Evolutionary conservation across 495 filamentous ascomycete genomes (phyloP).

Genomic region (Chlorociboria aeruginascens): DNA sequence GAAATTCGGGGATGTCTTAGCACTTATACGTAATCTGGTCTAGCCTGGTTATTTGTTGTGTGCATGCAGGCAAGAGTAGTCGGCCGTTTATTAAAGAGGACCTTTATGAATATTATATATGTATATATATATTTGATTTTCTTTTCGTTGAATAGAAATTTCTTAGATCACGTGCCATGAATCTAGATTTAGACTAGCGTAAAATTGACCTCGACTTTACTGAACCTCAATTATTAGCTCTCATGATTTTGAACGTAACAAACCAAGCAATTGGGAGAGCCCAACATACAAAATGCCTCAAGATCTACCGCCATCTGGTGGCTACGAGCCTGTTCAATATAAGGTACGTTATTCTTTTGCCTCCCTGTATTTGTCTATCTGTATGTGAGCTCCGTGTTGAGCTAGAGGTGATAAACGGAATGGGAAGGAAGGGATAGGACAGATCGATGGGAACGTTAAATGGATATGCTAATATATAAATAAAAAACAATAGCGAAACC

Average conservation of each 20-base stretch:
- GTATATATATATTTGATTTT: too few species aligned
- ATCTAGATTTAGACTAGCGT: neutral
- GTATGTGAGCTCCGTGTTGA: too few species aligned
- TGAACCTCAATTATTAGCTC: constrained; percentile 2
- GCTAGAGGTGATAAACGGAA: too few species aligned
- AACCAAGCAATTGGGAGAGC: constrained; percentile 11
- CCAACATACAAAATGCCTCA: constrained; percentile 45
- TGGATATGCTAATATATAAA: constrained; percentile 1
- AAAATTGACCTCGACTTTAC: neutral
- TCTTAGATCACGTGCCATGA: too few species aligned
- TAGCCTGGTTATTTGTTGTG: too few species aligned
- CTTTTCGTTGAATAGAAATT: too few species aligned
- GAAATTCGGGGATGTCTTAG: neutral
- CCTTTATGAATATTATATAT: too few species aligned
- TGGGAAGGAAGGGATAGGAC: neutral
- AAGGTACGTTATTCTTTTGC: constrained; percentile 46
- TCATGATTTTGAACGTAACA: neutral
- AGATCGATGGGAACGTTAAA: neutral
- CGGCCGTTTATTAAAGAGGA: too few species aligned
- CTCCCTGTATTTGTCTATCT: too few species aligned
- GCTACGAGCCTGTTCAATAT: constrained; percentile 93
- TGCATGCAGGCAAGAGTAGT: too few species aligned
- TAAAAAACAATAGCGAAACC: constrained; percentile 66
- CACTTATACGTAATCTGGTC: neutral
- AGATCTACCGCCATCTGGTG: constrained; percentile 90